Base-by-base conservation (phyloP, 139 green algal species). In the Chlamydomonas sp. region DNA sequence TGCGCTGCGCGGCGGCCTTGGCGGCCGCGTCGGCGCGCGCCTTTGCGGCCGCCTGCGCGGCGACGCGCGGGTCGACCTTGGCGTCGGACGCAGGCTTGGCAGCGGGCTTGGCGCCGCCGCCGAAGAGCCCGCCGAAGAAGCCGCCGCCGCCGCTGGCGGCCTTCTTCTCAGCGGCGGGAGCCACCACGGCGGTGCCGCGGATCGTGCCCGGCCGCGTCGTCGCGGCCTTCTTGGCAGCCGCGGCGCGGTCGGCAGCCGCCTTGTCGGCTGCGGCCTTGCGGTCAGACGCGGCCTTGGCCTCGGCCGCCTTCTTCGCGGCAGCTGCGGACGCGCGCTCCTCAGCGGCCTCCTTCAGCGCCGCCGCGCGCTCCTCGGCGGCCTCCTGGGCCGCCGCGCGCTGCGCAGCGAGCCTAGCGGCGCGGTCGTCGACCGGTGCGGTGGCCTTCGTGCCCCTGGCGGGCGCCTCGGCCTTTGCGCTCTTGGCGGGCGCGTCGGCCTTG, bases 251-350 rank as follows among this genome's bases (percentile, higher is more conserved):
- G 1, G 24, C 24, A 29, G 59, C 59, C n/a, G 63, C 63, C 1
- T 1, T 58, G 24, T 57, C 63, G 5, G 16, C 35, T 24, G 63
- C 63, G 35, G 63, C 63, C 63, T 70, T 57, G 30, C 10, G 38
- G 35, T 70, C 63, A 57, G 35, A 4, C 0, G 63, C 63, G 34
- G 39, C 31, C 35, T 70, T 57, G 13, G 57, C 63, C 6, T 24
- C 37, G 31, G 36, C 37, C 8, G 36, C 13, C 34, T 28, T 70
- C 13, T 13, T 8, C 35, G 38, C 29, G 24, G 67, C 67, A 50
- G 47, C 67, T 3, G 39, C 67, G n/a, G n/a, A n/a, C n/a, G n/a
- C n/a, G n/a, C n/a, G n/a, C 67, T 73, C 36, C 48, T 65, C 48
- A 28, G 39, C 48, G 31, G 39, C 48, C 13, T 48, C 67, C 48